Percentiles rank a stretch among this genome's conserved stretches.
Evolutionary conservation across 2,329 filamentous ascomycete species (phyloP).

Genomic region (Dactylellina drechsleri): DNA sequence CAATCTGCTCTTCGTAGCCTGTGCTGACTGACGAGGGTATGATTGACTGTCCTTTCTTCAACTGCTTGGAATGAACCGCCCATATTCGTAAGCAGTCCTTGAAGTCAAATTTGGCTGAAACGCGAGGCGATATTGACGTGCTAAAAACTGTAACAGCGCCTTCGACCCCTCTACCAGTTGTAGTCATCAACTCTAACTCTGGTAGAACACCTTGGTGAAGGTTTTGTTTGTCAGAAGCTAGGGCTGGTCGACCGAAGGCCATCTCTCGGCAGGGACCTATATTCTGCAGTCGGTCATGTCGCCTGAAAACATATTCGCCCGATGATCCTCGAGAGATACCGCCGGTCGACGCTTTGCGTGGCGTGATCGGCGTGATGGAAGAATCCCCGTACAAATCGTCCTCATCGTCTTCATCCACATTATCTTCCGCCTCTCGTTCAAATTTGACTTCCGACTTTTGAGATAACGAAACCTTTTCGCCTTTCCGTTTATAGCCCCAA

Average conservation of each 20-base stretch:
- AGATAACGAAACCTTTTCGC: slow-evolving; percentile 56
- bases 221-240: slow-evolving; percentile 63
- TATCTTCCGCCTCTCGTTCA: slow-evolving; percentile 70
- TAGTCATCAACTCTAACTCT: slow-evolving; percentile 70
- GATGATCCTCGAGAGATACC: slow-evolving; percentile 63
- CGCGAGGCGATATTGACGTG: slow-evolving; percentile 77
- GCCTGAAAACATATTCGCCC: slow-evolving; percentile 76
- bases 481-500: slow-evolving; percentile 73
- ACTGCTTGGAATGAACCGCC: slow-evolving; percentile 77
- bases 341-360: slow-evolving; percentile 60
- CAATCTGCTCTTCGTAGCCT: slow-evolving; percentile 55
- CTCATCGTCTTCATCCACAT: slow-evolving; percentile 68
- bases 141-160: slow-evolving; percentile 80
- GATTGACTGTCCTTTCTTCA: slow-evolving; percentile 62
- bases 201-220: slow-evolving; percentile 67
- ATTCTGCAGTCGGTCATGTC: slow-evolving; percentile 80
- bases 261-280: slow-evolving; percentile 82
- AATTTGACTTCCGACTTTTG: slow-evolving; percentile 70
- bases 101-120: slow-evolving; percentile 76
- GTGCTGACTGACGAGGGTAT: slow-evolving; percentile 55
- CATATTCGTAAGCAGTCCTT: slow-evolving; percentile 80
- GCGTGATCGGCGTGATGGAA: slow-evolving; percentile 61
- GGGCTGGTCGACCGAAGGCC: slow-evolving; percentile 71
- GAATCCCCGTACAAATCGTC: slow-evolving; percentile 74
- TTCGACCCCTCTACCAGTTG: slow-evolving; percentile 72